Conservation (phyloP, 2,329 filamentous ascomycete genomes). For the Pyrenochaeta sp. region DNA sequence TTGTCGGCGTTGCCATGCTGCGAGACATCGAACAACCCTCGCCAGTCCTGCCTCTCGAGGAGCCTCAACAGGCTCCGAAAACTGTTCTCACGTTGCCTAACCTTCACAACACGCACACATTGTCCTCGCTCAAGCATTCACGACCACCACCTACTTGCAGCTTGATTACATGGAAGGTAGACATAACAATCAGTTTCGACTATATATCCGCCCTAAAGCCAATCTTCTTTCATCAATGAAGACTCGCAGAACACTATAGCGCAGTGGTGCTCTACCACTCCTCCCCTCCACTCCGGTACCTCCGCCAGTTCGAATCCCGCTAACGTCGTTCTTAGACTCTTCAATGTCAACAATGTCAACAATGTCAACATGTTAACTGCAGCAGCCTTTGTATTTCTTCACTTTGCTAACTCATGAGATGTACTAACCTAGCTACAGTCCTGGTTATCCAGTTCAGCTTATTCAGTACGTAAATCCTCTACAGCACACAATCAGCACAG, state of each 20-base stretch:
- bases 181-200: background rate
- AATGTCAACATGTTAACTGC: background rate
- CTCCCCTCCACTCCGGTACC: background rate
- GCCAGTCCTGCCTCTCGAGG: background rate
- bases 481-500: background rate
- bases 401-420: background rate
- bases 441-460: too few relatives aligned
- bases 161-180: background rate
- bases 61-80: background rate
- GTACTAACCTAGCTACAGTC: background rate
- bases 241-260: background rate
- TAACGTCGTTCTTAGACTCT: background rate
- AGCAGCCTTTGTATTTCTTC: background rate
- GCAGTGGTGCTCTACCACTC: background rate
- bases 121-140: background rate
- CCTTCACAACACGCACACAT: background rate
- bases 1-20: background rate
- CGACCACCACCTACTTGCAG: background rate
- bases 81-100: background rate
- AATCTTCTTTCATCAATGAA: background rate
- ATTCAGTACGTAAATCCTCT: background rate
- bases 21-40: too few relatives aligned
- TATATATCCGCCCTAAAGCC: background rate
- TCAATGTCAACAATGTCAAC: background rate
- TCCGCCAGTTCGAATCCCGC: slow-evolving; percentile 1